Conservation (phyloP, 2,329 filamentous ascomycete species). For the Apiospora sp. region DNA sequence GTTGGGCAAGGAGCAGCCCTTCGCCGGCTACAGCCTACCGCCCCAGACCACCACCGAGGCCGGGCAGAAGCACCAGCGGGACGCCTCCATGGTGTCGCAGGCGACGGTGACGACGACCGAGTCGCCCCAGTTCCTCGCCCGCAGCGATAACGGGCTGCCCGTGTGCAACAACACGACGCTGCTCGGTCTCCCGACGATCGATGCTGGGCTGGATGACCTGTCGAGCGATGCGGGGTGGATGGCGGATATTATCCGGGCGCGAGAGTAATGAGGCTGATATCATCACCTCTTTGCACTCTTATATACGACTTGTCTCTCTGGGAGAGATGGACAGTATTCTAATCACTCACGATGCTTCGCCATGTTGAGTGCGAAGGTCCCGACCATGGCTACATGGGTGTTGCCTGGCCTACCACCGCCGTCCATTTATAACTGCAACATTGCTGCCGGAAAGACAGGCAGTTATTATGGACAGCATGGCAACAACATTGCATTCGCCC, state of each 20-base stretch:
- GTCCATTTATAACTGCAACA: too few species aligned
- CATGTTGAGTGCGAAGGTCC: neutral
- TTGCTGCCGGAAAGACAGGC: too few species aligned
- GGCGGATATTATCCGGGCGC: slow-evolving; percentile 50
- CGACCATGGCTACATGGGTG: too few species aligned
- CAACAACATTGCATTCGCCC: too few species aligned
- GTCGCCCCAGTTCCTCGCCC: slow-evolving; percentile 42
- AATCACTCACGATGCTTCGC: neutral
- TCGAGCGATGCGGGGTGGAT: slow-evolving; percentile 60
- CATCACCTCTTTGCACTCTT: neutral
- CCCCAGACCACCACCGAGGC: slow-evolving; percentile 31
- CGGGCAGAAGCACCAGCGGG: slow-evolving; percentile 20
- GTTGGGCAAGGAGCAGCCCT: slow-evolving; percentile 35
- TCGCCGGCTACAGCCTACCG: slow-evolving; percentile 59
- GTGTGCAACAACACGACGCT: slow-evolving; percentile 35
- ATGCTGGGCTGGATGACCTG: slow-evolving; percentile 46
- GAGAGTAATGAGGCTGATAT: neutral
- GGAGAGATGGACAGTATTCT: neutral
- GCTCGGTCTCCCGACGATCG: slow-evolving; percentile 40
- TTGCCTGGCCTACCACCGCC: too few species aligned
- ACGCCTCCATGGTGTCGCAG: neutral
- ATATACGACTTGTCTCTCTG: neutral
- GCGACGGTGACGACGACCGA: slow-evolving; percentile 30
- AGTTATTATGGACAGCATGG: too few species aligned
- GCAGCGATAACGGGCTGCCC: slow-evolving; percentile 36